Evolutionary conservation across 208 protist species (phyloP).

Genomic region (Crithidia bombi): DNA sequence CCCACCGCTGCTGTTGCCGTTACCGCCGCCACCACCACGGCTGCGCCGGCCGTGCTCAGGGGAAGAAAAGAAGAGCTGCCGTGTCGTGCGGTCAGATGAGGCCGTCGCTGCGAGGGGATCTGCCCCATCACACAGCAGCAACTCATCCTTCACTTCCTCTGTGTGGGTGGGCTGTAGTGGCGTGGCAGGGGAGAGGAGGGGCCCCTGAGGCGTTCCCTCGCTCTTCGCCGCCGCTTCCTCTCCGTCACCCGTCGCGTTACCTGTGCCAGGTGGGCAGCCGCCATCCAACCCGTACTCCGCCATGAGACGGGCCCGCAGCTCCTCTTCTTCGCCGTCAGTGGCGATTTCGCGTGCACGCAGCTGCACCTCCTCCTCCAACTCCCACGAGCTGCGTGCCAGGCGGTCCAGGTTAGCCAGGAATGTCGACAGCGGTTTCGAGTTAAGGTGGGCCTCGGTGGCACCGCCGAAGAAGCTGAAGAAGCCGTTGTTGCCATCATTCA

Average conservation of each 20-base stretch:
- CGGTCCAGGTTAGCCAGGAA: conserved; percentile 45
- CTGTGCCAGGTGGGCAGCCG: background rate
- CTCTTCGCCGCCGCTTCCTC: background rate
- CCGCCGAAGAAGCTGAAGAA: conserved; percentile 77
- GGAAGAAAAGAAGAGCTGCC: conserved; percentile 31
- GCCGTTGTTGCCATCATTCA: conserved; percentile 46
- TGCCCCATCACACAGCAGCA: conserved; percentile 7
- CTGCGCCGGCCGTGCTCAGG: conserved; percentile 38
- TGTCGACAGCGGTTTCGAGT: conserved; percentile 64
- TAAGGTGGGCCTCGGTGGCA: conserved; percentile 62
- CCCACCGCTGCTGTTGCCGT: background rate
- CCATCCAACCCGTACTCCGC: conserved; percentile 12
- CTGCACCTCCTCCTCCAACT: conserved; percentile 51
- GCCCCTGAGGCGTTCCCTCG: background rate
- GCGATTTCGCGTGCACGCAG: conserved; percentile 57
- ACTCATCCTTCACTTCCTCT: conserved; percentile 2
- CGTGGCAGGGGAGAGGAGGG: conserved; percentile 3
- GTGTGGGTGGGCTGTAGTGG: background rate
- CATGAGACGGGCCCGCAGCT: conserved; percentile 28
- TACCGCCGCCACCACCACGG: conserved; percentile 4
- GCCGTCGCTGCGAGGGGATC: conserved; percentile 9
- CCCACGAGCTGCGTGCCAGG: conserved; percentile 37
- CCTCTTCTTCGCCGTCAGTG: conserved; percentile 46
- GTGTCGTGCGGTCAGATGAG: conserved; percentile 19
- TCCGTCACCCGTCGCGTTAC: background rate